phyloP scores from a whole-genome alignment of 2,329 filamentous ascomycete genomes.

The Microcyclospora tardicrescens region DNA sequence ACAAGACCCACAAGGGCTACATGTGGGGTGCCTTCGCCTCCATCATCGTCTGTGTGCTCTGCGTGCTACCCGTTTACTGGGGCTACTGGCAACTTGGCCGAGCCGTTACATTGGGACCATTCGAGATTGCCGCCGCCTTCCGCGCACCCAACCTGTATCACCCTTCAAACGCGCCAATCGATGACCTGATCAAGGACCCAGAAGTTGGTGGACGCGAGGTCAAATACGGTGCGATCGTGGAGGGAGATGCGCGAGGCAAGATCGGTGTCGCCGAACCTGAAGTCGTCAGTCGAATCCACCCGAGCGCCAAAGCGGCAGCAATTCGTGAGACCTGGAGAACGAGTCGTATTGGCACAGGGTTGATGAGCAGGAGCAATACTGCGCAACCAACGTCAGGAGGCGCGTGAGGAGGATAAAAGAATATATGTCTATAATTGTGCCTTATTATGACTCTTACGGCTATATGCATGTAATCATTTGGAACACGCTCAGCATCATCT shows the following conservation, averaged over 20 bases:
- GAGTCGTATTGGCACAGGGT: no score
- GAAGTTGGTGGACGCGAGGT: neutral
- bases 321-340: no score
- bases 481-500: no score
- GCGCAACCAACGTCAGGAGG: no score
- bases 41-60: slow-evolving; percentile 20
- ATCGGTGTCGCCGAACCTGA: neutral
- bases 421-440: no score
- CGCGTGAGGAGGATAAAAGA: no score
- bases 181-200: neutral
- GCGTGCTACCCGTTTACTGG: slow-evolving; percentile 23
- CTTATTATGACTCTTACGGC: no score
- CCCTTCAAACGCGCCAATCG: neutral
- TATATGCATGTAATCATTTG: no score
- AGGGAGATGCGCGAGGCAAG: neutral
- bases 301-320: no score
- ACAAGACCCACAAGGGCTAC: slow-evolving; percentile 17
- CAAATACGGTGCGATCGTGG: neutral
- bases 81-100: slow-evolving; percentile 26
- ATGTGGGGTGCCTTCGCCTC: slow-evolving; percentile 21
- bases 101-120: slow-evolving; percentile 22
- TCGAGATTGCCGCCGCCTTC: slow-evolving; percentile 19
- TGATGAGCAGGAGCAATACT: no score
- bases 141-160: neutral
- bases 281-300: neutral